These are phyloP conservation scores for Cadophora sp. DNA, from an alignment of 2,329 filamentous ascomycete genomes.

Conservation along the genomic window DNA sequence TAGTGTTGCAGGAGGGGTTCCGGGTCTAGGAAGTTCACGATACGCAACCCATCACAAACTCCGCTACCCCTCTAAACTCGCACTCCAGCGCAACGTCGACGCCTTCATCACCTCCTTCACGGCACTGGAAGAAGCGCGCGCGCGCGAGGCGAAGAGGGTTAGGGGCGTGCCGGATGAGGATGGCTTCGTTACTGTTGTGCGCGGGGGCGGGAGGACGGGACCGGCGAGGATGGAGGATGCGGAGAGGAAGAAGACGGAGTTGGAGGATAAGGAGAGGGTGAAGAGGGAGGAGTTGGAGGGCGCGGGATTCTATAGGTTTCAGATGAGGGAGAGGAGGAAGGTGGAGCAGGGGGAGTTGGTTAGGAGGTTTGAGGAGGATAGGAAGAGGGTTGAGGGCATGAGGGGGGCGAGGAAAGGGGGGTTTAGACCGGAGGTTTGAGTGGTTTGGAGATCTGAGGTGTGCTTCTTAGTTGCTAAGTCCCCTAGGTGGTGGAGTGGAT, in stretches of 20 bases:
- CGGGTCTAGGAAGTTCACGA: slow-evolving; percentile 62
- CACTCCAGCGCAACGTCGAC: slow-evolving; percentile 78
- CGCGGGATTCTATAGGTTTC: slow-evolving; percentile 84
- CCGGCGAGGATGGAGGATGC: slow-evolving; percentile 77
- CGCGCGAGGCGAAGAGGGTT: slow-evolving; percentile 65
- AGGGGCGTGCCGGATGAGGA: slow-evolving; percentile 90
- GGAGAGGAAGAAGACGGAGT: slow-evolving; percentile 62
- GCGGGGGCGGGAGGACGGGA: slow-evolving; percentile 75
- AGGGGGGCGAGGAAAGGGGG: slow-evolving; percentile 61
- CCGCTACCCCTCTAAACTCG: slow-evolving; percentile 70
- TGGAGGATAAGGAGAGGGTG: slow-evolving; percentile 68
- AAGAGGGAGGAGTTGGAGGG: slow-evolving; percentile 61
- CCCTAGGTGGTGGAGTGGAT: neutral
- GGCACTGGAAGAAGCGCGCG: slow-evolving; percentile 70
- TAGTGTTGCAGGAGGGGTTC: slow-evolving; percentile 52
- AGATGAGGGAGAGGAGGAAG: slow-evolving; percentile 81
- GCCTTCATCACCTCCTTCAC: slow-evolving; percentile 87
- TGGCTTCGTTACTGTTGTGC: slow-evolving; percentile 90
- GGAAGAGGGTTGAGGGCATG: slow-evolving; percentile 73
- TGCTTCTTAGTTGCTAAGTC: neutral
- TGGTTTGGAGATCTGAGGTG: slow-evolving; percentile 19
- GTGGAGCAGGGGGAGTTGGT: slow-evolving; percentile 72
- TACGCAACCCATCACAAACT: slow-evolving; percentile 72
- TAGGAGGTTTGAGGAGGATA: slow-evolving; percentile 78
- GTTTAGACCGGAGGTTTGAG: slow-evolving; percentile 58